phyloP scores from a whole-genome alignment of 345 rosid genomes.

The Camelina sativa region DNA sequence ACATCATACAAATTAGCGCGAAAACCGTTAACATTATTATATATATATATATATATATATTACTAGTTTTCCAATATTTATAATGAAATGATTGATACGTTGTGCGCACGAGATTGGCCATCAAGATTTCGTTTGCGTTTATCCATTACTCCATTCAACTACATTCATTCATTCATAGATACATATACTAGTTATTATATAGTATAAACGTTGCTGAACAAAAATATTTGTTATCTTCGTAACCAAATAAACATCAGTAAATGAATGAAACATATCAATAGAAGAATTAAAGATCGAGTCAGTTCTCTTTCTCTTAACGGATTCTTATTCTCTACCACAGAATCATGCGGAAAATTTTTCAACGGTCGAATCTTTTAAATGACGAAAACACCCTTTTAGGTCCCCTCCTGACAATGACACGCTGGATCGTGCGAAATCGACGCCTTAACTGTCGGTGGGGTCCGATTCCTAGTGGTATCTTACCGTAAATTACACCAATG shows the following conservation, averaged over 20 bases:
- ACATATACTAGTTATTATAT: background rate
- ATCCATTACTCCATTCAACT: background rate
- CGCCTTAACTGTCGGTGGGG: constrained; percentile 86
- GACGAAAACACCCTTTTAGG: constrained; percentile 44
- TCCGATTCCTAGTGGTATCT: constrained; percentile 45
- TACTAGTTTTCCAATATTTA: background rate
- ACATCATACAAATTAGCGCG: constrained; percentile 34
- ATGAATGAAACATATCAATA: background rate
- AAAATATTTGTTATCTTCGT: background rate
- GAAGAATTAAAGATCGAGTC: background rate
- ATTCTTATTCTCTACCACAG: constrained; percentile 44
- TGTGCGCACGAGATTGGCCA: constrained; percentile 35
- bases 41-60: background rate
- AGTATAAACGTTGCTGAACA: background rate
- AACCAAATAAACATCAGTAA: background rate
- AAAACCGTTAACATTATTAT: constrained; percentile 35
- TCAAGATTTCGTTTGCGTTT: constrained; percentile 22
- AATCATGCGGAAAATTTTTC: constrained; percentile 33
- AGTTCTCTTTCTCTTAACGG: constrained; percentile 23
- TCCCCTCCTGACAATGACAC: constrained; percentile 39
- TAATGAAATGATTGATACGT: constrained; percentile 28
- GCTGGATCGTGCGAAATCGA: constrained; percentile 57
- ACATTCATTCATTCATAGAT: constrained; percentile 3
- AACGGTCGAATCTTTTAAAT: constrained; percentile 37
- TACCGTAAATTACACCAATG: constrained; percentile 48